Evolutionary conservation across 805 yeast genomes (phyloP).

Genomic region (Wickerhamomyces queroliae): DNA sequence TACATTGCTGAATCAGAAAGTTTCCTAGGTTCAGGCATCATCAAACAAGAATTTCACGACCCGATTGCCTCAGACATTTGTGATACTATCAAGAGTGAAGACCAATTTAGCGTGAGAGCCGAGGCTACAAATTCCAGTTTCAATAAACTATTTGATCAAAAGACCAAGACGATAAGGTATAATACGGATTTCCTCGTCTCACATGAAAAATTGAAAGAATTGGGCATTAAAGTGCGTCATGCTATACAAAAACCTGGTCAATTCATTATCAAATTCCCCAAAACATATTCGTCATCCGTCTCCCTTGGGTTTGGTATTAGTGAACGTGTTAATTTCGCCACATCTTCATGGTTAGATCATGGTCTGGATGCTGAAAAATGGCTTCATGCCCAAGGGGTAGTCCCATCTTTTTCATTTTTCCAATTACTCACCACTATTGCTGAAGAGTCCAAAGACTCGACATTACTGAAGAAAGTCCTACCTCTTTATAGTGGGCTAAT

Average conservation of each 20-base stretch:
- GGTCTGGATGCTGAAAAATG: conserved; percentile 46
- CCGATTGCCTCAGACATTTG: conserved; percentile 13
- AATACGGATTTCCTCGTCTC: conserved; percentile 44
- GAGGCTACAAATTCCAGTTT: conserved; percentile 10
- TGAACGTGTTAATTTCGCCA: conserved; percentile 54
- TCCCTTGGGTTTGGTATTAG: conserved; percentile 52
- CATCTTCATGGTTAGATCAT: conserved; percentile 47
- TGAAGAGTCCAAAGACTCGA: conserved; percentile 31
- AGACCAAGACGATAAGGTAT: conserved; percentile 11
- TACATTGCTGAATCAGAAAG: conserved; percentile 23
- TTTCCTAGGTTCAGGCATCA: not conserved
- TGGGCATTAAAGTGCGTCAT: conserved; percentile 43
- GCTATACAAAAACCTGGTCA: conserved; percentile 60
- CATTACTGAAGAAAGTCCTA: conserved; percentile 27
- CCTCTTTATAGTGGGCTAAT: conserved; percentile 29
- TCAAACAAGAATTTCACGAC: conserved; percentile 6
- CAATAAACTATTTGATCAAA: conserved; percentile 15
- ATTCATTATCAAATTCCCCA: conserved; percentile 51
- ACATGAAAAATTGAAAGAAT: conserved; percentile 39
- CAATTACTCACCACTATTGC: conserved; percentile 43
- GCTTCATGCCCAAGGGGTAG: conserved; percentile 38
- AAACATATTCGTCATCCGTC: conserved; percentile 41
- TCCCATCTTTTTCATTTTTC: conserved; percentile 49
- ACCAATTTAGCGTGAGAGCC: conserved; percentile 10
- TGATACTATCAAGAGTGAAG: conserved; percentile 13